Conservation (phyloP, 2,329 filamentous ascomycete species). For the Arthrobotrys musiformis region DNA sequence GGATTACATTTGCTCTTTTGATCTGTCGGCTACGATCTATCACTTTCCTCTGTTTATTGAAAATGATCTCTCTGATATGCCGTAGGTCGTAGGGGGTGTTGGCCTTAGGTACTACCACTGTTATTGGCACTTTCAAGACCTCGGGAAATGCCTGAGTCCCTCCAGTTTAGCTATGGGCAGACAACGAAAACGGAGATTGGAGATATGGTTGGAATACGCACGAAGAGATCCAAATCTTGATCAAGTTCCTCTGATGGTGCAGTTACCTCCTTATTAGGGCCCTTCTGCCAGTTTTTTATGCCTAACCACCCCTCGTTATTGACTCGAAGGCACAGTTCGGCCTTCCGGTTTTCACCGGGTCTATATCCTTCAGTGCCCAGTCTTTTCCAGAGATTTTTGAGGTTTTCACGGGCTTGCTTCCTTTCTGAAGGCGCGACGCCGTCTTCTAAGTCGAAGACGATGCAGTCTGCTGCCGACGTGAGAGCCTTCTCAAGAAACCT, state of each 20-base stretch:
- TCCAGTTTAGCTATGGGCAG: too few species aligned
- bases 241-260: slow-evolving; percentile 31
- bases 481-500: slow-evolving; percentile 45
- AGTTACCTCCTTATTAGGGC: too few species aligned
- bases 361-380: slow-evolving; percentile 27
- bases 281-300: neutral
- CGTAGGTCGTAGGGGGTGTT: neutral
- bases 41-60: neutral
- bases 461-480: slow-evolving; percentile 34
- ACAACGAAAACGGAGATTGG: neutral
- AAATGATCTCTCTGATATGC: neutral
- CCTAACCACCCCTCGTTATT: slow-evolving; percentile 43
- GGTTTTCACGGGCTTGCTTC: slow-evolving; percentile 24
- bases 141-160: slow-evolving; percentile 4
- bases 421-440: slow-evolving; percentile 38
- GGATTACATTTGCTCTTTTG: slow-evolving; percentile 3
- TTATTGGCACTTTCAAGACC: neutral
- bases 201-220: neutral
- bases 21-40: neutral
- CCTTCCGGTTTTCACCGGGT: slow-evolving; percentile 30
- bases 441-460: slow-evolving; percentile 48
- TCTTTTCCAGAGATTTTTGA: slow-evolving; percentile 12
- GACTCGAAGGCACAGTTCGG: slow-evolving; percentile 41
- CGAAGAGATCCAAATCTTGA: slow-evolving; percentile 36
- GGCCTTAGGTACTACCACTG: slow-evolving; percentile 23